phyloP scores from a whole-genome alignment of 1,284 basidiomycete species.

The Trichosporon sp. region DNA sequence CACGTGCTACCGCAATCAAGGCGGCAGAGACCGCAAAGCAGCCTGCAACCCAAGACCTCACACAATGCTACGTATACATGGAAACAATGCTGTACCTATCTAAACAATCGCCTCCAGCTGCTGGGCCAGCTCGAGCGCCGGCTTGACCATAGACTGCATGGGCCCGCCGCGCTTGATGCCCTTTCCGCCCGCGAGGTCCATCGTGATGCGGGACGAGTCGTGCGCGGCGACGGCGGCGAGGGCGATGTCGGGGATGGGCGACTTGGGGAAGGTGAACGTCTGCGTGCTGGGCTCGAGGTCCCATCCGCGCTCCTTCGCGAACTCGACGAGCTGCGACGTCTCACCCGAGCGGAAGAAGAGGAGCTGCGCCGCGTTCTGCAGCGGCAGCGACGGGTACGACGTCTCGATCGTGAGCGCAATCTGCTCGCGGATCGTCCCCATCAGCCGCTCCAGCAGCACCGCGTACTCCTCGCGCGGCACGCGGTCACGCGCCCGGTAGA shows the following conservation, averaged over 20 bases:
- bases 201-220: slow-evolving; percentile 21
- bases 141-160: slow-evolving; percentile 46
- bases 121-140: slow-evolving; percentile 44
- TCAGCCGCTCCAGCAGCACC: slow-evolving; percentile 46
- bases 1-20: too few relatives aligned
- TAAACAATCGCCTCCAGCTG: slow-evolving; percentile 50
- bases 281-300: slow-evolving; percentile 41
- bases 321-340: slow-evolving; percentile 34
- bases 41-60: neutral
- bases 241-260: slow-evolving; percentile 26
- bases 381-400: slow-evolving; percentile 47
- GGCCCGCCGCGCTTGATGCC: slow-evolving; percentile 38
- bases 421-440: slow-evolving; percentile 48
- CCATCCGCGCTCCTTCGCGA: slow-evolving; percentile 45
- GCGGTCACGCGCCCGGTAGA: slow-evolving; percentile 89
- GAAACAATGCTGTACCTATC: slow-evolving; percentile 13
- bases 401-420: slow-evolving; percentile 50
- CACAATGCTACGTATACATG: slow-evolving; percentile 22
- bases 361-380: slow-evolving; percentile 43
- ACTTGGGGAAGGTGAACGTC: slow-evolving; percentile 33
- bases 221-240: slow-evolving; percentile 21
- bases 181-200: slow-evolving; percentile 26
- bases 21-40: too few relatives aligned
- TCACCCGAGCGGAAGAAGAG: slow-evolving; percentile 49
- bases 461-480: slow-evolving; percentile 52